Percentiles rank a stretch among this genome's conserved stretches.
Evolutionary conservation across 1,284 basidiomycete genomes (phyloP).

Genomic region (Exobasidium rhododendri): DNA sequence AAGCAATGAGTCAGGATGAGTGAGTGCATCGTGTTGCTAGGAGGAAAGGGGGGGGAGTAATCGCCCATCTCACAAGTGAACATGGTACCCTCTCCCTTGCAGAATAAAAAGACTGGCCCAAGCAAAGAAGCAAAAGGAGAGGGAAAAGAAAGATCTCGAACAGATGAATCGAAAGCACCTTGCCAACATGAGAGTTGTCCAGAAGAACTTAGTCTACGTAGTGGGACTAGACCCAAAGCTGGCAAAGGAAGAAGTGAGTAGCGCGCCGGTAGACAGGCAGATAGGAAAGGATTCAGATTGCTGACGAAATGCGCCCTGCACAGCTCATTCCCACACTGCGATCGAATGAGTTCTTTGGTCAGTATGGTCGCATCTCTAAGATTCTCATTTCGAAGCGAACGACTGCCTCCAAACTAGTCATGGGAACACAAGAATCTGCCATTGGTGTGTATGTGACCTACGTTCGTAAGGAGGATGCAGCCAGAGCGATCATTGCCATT

Average conservation of each 20-base stretch:
- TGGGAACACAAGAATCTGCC: constrained; percentile 64
- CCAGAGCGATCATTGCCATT: constrained; percentile 84
- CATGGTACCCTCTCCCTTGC: constrained; percentile 57
- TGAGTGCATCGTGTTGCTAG: constrained; percentile 57
- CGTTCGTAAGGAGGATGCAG: constrained; percentile 88
- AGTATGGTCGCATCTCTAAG: constrained; percentile 97
- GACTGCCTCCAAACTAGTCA: constrained; percentile 62
- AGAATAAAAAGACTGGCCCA: constrained; percentile 85
- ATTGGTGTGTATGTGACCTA: constrained; percentile 96
- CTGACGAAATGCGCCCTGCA: too few species aligned
- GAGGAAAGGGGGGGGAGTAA: neutral
- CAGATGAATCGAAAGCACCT: constrained; percentile 79
- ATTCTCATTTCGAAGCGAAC: constrained; percentile 89
- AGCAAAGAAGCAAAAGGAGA: constrained; percentile 91
- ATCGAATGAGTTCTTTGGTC: constrained; percentile 95
- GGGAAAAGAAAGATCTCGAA: constrained; percentile 93
- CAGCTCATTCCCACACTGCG: constrained; percentile 90
- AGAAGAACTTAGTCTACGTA: constrained; percentile 94
- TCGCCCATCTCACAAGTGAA: neutral
- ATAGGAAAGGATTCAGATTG: too few species aligned
- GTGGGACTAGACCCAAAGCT: constrained; percentile 86
- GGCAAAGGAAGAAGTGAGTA: constrained; percentile 86
- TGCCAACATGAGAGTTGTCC: constrained; percentile 90
- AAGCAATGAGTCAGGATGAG: constrained; percentile 93
- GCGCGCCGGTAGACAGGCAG: too few species aligned